A percentile compares a stretch with the other conserved stretches of the same genome.
phyloP scores from a whole-genome alignment of 306 rosid species.

The Quercus bicolor region DNA sequence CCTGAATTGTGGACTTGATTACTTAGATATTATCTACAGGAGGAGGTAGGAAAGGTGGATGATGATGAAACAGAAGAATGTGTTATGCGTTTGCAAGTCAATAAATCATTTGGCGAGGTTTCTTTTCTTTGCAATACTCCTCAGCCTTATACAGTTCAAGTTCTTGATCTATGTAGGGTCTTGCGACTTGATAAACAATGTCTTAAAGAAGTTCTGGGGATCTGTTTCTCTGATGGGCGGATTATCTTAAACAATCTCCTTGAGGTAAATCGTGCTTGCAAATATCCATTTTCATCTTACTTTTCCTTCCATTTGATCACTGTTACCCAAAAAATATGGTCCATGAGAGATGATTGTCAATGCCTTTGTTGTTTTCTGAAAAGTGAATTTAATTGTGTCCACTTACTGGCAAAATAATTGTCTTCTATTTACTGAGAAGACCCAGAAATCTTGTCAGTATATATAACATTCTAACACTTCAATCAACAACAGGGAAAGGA shows the following conservation, averaged over 20 bases:
- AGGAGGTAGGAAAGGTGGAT: slow-evolving; percentile 33
- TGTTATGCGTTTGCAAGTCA: slow-evolving; percentile 19
- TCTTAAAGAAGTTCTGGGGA: slow-evolving; percentile 44
- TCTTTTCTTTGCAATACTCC: slow-evolving; percentile 61
- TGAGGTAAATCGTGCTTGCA: slow-evolving; percentile 35
- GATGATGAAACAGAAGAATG: slow-evolving; percentile 34
- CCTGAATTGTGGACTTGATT: slow-evolving; percentile 4
- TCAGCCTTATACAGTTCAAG: slow-evolving; percentile 43
- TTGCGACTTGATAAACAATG: slow-evolving; percentile 60
- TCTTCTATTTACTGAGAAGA: neutral
- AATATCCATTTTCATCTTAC: neutral
- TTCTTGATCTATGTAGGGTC: slow-evolving; percentile 46
- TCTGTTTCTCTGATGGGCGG: slow-evolving; percentile 53
- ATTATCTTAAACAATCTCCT: slow-evolving; percentile 52
- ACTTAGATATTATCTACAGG: slow-evolving; percentile 25
- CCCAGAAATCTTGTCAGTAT: neutral
- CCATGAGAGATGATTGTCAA: neutral
- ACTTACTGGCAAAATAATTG: neutral
- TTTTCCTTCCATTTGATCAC: neutral
- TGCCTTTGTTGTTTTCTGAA: neutral
- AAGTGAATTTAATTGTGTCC: neutral
- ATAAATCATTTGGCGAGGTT: slow-evolving; percentile 52
- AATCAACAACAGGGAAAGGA: slow-evolving; percentile 45
- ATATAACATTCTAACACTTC: slow-evolving; percentile 6
- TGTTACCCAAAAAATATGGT: neutral